These are phyloP conservation scores for Begonia masoniana DNA, from an alignment of 306 rosid genomes.

Conservation along the genomic window DNA sequence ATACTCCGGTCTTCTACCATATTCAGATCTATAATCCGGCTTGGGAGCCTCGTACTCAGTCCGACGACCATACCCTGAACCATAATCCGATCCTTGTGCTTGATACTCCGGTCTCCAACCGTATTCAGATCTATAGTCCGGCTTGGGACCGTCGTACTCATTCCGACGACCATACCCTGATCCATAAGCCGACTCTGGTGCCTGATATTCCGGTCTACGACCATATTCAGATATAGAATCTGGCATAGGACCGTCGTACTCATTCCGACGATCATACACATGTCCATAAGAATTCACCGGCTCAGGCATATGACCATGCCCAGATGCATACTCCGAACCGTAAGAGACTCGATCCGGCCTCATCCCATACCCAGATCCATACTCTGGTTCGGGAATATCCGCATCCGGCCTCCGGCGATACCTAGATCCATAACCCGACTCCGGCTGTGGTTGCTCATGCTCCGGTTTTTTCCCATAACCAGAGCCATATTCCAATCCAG, in stretches of 20 bases:
- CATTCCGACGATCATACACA: slow-evolving; percentile 4
- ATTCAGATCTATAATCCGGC: neutral
- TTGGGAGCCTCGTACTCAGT: slow-evolving; percentile 5
- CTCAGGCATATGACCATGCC: slow-evolving; percentile 11
- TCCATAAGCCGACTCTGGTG: neutral
- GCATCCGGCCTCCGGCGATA: slow-evolving; percentile 6
- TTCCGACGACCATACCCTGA: slow-evolving; percentile 8
- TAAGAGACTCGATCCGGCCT: slow-evolving; percentile 1
- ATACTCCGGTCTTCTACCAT: slow-evolving; percentile 7
- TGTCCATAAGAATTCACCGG: slow-evolving; percentile 6
- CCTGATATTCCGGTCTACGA: slow-evolving; percentile 3
- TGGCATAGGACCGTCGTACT: neutral
- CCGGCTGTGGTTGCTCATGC: slow-evolving; percentile 1
- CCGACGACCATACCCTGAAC: slow-evolving; percentile 12
- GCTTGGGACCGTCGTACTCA: too few relatives aligned
- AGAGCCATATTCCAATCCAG: slow-evolving; percentile 5
- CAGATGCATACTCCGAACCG: slow-evolving; percentile 7
- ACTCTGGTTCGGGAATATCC: neutral
- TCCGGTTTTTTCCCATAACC: slow-evolving; percentile 3
- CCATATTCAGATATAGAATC: slow-evolving; percentile 13
- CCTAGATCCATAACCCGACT: slow-evolving; percentile 11
- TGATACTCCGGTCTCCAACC: slow-evolving; percentile 5
- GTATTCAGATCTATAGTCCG: too few relatives aligned
- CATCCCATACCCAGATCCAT: slow-evolving; percentile 16
- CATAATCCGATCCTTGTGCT: slow-evolving; percentile 1